Conservation (phyloP, 306 rosid species). For the Lablab purpureus region DNA sequence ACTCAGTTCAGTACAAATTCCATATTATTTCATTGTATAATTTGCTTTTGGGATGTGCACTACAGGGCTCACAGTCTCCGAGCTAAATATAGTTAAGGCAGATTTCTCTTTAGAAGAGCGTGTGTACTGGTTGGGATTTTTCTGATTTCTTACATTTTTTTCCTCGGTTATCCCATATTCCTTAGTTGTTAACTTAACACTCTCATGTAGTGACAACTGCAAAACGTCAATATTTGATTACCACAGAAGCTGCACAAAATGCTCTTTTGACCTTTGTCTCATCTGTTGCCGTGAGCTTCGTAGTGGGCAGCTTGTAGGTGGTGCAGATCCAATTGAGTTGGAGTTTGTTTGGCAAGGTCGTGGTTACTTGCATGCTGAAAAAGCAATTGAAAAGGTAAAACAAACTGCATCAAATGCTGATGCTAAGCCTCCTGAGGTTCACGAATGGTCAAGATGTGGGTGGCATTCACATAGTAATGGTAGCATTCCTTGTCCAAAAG, state of each 20-base stretch:
- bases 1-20: neutral
- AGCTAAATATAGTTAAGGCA: constrained; percentile 34
- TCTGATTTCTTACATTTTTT: neutral
- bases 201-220: constrained; percentile 76
- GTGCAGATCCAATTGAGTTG: constrained; percentile 53
- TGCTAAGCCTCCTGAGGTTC: constrained; percentile 18
- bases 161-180: neutral
- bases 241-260: constrained; percentile 78
- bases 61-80: constrained; percentile 51
- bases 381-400: neutral
- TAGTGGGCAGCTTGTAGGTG: constrained; percentile 64
- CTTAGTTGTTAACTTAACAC: constrained; percentile 30
- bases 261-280: constrained; percentile 85
- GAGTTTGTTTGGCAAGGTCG: constrained; percentile 51
- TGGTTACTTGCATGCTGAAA: constrained; percentile 64
- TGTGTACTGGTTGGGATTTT: constrained; percentile 67
- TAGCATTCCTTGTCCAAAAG: constrained; percentile 67
- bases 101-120: constrained; percentile 56
- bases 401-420: neutral
- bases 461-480: constrained; percentile 71
- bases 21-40: constrained; percentile 25
- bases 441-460: constrained; percentile 50
- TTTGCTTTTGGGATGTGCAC: constrained; percentile 36
- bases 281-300: constrained; percentile 83
- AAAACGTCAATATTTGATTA: constrained; percentile 82